Base-by-base conservation (phyloP, 1,284 basidiomycete species). In the Cryptococcus neoformans region DNA sequence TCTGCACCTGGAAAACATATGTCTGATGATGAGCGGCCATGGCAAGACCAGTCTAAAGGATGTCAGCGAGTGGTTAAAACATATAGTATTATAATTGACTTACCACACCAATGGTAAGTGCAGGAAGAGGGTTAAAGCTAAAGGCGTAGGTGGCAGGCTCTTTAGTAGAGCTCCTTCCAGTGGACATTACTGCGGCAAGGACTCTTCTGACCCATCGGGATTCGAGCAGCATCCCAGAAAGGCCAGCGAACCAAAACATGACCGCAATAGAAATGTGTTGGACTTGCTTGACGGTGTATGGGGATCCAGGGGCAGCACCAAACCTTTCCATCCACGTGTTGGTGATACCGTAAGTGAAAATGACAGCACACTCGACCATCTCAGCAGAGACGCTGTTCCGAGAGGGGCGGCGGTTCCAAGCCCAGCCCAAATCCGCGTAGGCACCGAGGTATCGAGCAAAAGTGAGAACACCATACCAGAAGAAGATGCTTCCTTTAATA, bases 321-420 rank as follows among this genome's bases (percentile, higher is more conserved):
- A 96, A 90, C 51, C 91, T 84, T 76, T 98, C 94, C 90, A 98
- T 92, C 92, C 92, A 98, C 7, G 89, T 93, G 74, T 98, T 96
- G 46, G 90, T 89, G 45, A 85, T 81, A 14, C 94, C 95, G 72
- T 98, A 97, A 0, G 86, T 45, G 78, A 95, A 95, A 68, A 97
- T 93, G 59, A 95, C 84, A 8, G 83, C 71, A 5, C 87, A 92
- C 77, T 98, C 94, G 63, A 92, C 83, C 64, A 92, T 89, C 77
- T 98, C 94, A 6, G 89, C 93, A 2, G 87, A 85, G 9, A 84
- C 81, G 76, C 54, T 51, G 39, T 58, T 52, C 47, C 68, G 58
- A 2, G 52, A 55, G 6, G 75, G 72, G 51, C 67, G 58, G 57
- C 73, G 46, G 75, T 98, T 97, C 95, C 95, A 98, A 6, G 95